A percentile compares a stretch with the other conserved stretches of the same genome.
phyloP scores from a whole-genome alignment of 1,139 yeast genomes.

The Debaryomyces psychrophilus region DNA sequence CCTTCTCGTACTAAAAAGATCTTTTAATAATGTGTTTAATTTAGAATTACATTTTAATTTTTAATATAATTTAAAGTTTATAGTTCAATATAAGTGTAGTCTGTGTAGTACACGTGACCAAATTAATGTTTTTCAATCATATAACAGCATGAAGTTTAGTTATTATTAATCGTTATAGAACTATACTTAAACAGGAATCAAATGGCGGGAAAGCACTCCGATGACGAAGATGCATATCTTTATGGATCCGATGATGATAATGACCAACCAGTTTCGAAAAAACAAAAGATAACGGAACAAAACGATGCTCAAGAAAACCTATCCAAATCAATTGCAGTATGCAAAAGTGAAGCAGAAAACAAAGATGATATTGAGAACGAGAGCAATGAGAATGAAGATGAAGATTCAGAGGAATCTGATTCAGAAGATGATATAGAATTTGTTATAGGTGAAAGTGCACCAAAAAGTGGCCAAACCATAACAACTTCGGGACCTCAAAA shows the following conservation, averaged over 20 bases:
- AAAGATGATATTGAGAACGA: slow-evolving; percentile 30
- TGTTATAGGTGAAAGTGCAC: slow-evolving; percentile 36
- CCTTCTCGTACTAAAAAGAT: slow-evolving; percentile 6
- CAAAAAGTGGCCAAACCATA: slow-evolving; percentile 24
- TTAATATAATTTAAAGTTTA: too few species aligned
- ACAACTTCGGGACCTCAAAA: slow-evolving; percentile 27
- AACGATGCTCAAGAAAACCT: slow-evolving; percentile 24
- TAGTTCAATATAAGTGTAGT: too few species aligned
- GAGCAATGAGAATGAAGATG: slow-evolving; percentile 36
- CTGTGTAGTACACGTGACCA: neutral
- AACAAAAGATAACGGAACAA: slow-evolving; percentile 20
- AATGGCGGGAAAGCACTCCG: slow-evolving; percentile 37
- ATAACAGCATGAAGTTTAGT: neutral
- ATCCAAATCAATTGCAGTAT: slow-evolving; percentile 24
- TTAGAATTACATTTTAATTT: neutral
- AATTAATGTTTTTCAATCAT: neutral
- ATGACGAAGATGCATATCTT: slow-evolving; percentile 83
- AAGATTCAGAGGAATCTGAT: slow-evolving; percentile 39
- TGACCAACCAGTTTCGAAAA: slow-evolving; percentile 26
- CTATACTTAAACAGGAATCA: neutral
- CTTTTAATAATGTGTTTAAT: slow-evolving; percentile 3
- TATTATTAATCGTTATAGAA: neutral
- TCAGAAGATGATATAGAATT: slow-evolving; percentile 51
- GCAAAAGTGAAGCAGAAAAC: slow-evolving; percentile 28
- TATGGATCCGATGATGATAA: slow-evolving; percentile 73